These are phyloP conservation scores for Diospyros kaki DNA, from an alignment of 148 eudicot species.

Conservation along the genomic window DNA sequence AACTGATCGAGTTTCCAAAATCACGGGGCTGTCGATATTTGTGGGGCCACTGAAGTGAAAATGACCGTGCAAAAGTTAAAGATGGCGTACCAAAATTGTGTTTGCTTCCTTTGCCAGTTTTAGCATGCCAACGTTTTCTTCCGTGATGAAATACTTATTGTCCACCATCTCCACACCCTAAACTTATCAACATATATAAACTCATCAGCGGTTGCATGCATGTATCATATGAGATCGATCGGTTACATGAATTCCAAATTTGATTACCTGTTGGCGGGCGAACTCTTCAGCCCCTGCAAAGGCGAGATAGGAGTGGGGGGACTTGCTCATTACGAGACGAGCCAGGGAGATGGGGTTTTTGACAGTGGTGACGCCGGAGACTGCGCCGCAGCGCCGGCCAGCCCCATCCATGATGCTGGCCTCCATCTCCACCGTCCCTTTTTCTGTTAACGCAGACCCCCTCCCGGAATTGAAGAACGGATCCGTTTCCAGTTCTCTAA, in stretches of 20 bases:
- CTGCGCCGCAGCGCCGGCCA: constrained; percentile 71
- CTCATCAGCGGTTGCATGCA: too few species aligned
- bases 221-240: too few species aligned
- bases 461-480: constrained; percentile 85
- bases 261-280: constrained; percentile 58
- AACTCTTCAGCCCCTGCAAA: constrained; percentile 86
- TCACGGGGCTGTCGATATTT: not conserved
- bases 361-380: constrained; percentile 74
- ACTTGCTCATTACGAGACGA: constrained; percentile 80
- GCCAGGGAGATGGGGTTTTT: constrained; percentile 75
- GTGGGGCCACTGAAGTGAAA: not conserved
- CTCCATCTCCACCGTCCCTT: constrained; percentile 96
- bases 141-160: constrained; percentile 69
- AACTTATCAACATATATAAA: too few species aligned
- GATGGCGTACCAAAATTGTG: constrained; percentile 53
- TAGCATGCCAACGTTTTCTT: constrained; percentile 66
- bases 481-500: constrained; percentile 69
- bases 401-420: constrained; percentile 90
- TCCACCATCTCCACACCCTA: constrained; percentile 67
- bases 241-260: not conserved
- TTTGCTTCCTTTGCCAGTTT: constrained; percentile 79
- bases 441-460: constrained; percentile 71
- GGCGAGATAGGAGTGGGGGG: constrained; percentile 80
- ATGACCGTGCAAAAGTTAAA: not conserved
- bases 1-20: constrained; percentile 31